A percentile compares a stretch with the other conserved stretches of the same genome.
These are phyloP conservation scores for Coemansia sp. DNA, from an alignment of 192 early-diverging fungal genomes.

Conservation along the genomic window DNA sequence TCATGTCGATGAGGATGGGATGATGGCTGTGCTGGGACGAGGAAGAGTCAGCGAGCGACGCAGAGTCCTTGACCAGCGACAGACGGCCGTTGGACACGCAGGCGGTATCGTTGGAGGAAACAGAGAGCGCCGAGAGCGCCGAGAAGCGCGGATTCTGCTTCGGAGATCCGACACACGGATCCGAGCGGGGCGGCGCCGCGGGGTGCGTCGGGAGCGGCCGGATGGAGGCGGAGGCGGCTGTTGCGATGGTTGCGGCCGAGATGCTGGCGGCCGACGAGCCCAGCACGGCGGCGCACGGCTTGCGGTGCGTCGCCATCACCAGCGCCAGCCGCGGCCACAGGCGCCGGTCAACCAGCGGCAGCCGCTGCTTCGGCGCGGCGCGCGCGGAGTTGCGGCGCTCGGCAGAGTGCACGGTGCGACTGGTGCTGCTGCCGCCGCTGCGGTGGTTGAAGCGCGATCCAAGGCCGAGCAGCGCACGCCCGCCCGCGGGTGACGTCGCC, in stretches of 20 bases:
- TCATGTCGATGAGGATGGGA: neutral
- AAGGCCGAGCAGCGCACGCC: neutral
- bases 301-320: slow-evolving; percentile 41
- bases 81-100: slow-evolving; percentile 37
- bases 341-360: slow-evolving; percentile 20
- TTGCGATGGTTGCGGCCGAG: neutral
- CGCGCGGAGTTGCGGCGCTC: too few species aligned
- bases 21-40: neutral
- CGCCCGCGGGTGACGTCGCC: neutral
- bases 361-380: neutral
- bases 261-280: slow-evolving; percentile 38
- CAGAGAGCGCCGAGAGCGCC: slow-evolving; percentile 40
- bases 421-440: neutral
- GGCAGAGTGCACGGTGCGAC: neutral
- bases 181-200: neutral
- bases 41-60: neutral
- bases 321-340: slow-evolving; percentile 34
- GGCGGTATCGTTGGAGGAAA: slow-evolving; percentile 48
- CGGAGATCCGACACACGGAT: neutral
- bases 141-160: slow-evolving; percentile 8
- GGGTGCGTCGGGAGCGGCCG: too few species aligned
- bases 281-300: slow-evolving; percentile 34
- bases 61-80: slow-evolving; percentile 24
- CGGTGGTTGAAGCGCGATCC: neutral
- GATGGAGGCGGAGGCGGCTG: too few species aligned